A percentile compares a stretch with the other conserved stretches of the same genome.
phyloP scores from a whole-genome alignment of 495 filamentous ascomycete genomes.

The Sphaerosporella brunnea region DNA sequence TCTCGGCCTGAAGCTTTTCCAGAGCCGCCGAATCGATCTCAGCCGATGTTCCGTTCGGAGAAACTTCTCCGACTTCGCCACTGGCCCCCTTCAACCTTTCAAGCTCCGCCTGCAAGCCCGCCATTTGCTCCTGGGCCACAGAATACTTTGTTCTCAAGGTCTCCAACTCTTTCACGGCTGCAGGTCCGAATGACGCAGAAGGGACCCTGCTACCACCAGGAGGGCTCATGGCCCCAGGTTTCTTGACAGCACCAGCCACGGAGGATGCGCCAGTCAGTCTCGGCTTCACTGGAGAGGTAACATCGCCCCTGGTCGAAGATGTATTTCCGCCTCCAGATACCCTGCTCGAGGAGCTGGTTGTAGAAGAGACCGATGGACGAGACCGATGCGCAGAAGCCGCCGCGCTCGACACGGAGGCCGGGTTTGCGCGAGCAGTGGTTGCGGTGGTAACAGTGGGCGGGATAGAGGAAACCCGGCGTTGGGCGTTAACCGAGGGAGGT shows the following conservation, averaged over 20 bases:
- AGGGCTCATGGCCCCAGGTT: background rate
- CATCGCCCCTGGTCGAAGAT: constrained; percentile 10
- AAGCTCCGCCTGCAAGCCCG: constrained; percentile 10
- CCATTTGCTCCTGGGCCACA: constrained; percentile 22
- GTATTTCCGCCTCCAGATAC: constrained; percentile 12
- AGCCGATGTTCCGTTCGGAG: constrained; percentile 6
- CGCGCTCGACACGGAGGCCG: background rate
- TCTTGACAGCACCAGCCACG: constrained; percentile 11
- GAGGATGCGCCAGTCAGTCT: constrained; percentile 9
- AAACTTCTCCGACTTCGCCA: constrained; percentile 1
- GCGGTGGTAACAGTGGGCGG: background rate
- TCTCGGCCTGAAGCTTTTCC: constrained; percentile 8
- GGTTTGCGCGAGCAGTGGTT: background rate
- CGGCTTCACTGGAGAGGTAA: constrained; percentile 11
- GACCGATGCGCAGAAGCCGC: constrained; percentile 10
- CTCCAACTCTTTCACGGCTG: constrained; percentile 19
- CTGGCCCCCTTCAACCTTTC: constrained; percentile 14
- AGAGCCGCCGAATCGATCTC: constrained; percentile 9
- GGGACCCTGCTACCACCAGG: background rate
- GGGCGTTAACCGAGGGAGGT: constrained; percentile 2
- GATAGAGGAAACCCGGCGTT: constrained; percentile 10
- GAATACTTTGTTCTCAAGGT: constrained; percentile 13
- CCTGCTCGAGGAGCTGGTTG: constrained; percentile 5
- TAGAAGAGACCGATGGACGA: constrained; percentile 14
- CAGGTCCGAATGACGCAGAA: constrained; percentile 2